Evolutionary conservation across 2,329 filamentous ascomycete species (phyloP), one percentile per base, ranked within the genome.

Genomic region (Diaporthe longicolla): DNA sequence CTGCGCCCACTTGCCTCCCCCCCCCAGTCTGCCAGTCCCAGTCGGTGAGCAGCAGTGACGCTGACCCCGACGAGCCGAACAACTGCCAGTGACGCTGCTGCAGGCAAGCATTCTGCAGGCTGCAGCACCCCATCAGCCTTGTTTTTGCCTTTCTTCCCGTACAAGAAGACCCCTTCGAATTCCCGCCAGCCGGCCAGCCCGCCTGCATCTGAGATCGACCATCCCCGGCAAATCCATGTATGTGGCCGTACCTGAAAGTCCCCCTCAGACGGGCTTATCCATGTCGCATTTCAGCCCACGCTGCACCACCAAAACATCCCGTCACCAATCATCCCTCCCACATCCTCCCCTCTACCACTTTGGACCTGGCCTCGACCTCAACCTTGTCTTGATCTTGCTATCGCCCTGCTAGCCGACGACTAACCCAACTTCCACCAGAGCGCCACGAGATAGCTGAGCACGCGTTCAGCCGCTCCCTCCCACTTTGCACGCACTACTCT

Each of bases 211-310:
- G 48, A 40, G 63, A 70, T 73, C 72, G 55, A 63, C 52, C 70
- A 55, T 63, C 73, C 72, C 73, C 61, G 43, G 59, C 37, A 73
- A 55, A n/a, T 32, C 45, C 52, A 35, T 68, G 63, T 68, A 68
- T 32, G 59, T 65, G 63, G 26, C 40, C 32, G 63, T 68, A 68
- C 63, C 63, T 68, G 63, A 68, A 50, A 40, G 63, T 54, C 63
- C 32, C 32, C 45, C 45, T 45, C 63, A 52, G 35, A 26, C 48
- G 13, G 63, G 63, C 63, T 50, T 40, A 68, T 68, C 63, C 63
- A 68, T 68, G 63, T 68, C 63, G 63, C 63, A 68, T 68, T 68
- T 68, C 63, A 68, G 63, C 63, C 48, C 63, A 54, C 29, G 63
- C 63, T 68, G 63, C 63, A 68, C 63, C 63, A 68, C 63, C 63